phyloP scores from a whole-genome alignment of 176 grass and related monocot genomes.

The Zea luxurians region DNA sequence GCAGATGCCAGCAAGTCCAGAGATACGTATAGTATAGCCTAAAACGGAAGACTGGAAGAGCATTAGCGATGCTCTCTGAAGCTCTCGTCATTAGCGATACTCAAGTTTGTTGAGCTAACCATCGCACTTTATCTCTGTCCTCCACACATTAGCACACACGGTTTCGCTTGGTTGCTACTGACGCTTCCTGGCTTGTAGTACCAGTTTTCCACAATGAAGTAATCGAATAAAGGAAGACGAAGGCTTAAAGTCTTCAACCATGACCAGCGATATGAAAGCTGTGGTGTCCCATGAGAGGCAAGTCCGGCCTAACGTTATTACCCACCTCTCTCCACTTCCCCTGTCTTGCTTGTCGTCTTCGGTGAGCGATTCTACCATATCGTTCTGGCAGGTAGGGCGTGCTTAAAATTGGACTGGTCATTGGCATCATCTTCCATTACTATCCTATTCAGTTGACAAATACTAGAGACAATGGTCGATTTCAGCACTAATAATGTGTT shows the following conservation, averaged over 20 bases:
- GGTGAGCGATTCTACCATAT: background rate
- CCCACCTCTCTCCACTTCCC: background rate
- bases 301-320: slow-evolving; percentile 13
- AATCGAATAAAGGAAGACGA: background rate
- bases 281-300: slow-evolving; percentile 30
- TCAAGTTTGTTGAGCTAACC: too few species aligned
- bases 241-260: background rate
- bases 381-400: background rate
- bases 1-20: too few species aligned
- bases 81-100: too few species aligned
- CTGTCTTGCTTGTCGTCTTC: background rate
- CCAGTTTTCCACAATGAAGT: background rate
- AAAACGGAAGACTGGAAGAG: too few species aligned
- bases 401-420: background rate
- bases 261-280: background rate
- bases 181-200: background rate
- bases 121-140: too few species aligned
- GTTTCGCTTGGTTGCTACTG: background rate
- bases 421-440: background rate
- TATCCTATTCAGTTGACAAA: background rate
- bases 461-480: background rate
- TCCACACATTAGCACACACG: background rate
- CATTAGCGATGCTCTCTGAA: too few species aligned
- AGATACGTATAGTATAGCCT: too few species aligned
- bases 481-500: background rate